Evolutionary conservation across 108 stramenopile species (phyloP), one percentile per base, ranked within the genome.

Genomic region (Chaetoceros tenuissimus): DNA sequence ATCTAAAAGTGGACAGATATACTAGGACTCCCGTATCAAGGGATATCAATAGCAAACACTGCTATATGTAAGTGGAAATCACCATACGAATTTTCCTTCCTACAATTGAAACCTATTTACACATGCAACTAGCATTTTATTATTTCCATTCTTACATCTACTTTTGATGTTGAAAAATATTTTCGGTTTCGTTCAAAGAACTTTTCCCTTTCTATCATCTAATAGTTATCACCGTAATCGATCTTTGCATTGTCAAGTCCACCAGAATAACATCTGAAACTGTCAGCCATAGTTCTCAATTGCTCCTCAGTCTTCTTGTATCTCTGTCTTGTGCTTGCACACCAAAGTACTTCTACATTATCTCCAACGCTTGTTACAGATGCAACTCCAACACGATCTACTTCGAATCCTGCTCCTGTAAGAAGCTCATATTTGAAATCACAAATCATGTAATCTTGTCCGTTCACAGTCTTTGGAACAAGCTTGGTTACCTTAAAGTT

Each of bases 401-500:
- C 93, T 31, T 82, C 89, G 67, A 97, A 97, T 54, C 96, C 96
- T 48, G 96, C 96, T 28, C 94, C 94, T 17, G 96, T 97, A 58
- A 97, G 65, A 18, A 97, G 80, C 48, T 83, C 81, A 71, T 97
- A 97, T 72, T 89, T 84, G 77, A 97, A 97, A 57, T 97, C 96
- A 24, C 82, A 92, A 46, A 92, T 52, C 46, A 82, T 66, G 67
- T 96, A 96, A 22, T 81, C 49, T 48, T 73, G 67, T 2, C 67
- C 75, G 1, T 53, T 66, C 20, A 71, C 71, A 25, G 68, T 77
- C 24, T 64, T 62, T 24, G 90, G 92, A 26, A 53, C 69, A n/a
- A 84, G 56, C 59, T 90, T 94, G 31, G 73, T 77, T 20, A 96
- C 70, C 78, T 95, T 95, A 72, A 96, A 96, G 64, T 90, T 79